A percentile compares a stretch with the other conserved stretches of the same genome.
phyloP scores from a whole-genome alignment of 2,329 filamentous ascomycete species.

The Colletotrichum chrysophilum region DNA sequence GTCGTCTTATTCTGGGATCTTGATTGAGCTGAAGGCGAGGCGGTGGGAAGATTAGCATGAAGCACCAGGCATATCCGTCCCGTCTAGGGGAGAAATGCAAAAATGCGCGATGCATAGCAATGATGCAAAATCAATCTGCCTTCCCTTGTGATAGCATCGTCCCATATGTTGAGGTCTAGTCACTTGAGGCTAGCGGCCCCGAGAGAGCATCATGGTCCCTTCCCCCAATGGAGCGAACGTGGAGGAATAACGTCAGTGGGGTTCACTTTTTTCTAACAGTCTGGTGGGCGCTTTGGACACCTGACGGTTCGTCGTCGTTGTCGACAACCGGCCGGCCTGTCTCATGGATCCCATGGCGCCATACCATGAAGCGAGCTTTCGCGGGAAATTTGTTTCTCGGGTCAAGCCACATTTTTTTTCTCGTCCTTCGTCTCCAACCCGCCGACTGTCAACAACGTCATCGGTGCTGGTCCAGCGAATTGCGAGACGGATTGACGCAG shows the following conservation, averaged over 20 bases:
- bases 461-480: neutral
- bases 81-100: neutral
- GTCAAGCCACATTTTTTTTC: neutral
- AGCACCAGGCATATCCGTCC: neutral
- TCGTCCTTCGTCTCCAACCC: neutral
- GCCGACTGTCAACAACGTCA: neutral
- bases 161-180: neutral
- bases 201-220: neutral
- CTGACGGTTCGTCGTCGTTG: neutral
- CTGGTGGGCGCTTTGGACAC: neutral
- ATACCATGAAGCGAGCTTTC: neutral
- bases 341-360: neutral
- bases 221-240: neutral
- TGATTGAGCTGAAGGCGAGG: neutral
- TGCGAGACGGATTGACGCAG: neutral
- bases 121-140: neutral
- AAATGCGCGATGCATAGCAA: neutral
- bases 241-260: slow-evolving; percentile 13
- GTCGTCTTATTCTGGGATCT: neutral
- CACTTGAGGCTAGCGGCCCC: neutral
- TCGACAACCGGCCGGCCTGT: neutral
- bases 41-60: neutral
- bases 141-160: neutral
- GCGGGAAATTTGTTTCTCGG: neutral
- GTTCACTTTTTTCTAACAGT: neutral